These are phyloP conservation scores for Sporothrix schenckii DNA, from an alignment of 2,329 filamentous ascomycete species.

Conservation along the genomic window DNA sequence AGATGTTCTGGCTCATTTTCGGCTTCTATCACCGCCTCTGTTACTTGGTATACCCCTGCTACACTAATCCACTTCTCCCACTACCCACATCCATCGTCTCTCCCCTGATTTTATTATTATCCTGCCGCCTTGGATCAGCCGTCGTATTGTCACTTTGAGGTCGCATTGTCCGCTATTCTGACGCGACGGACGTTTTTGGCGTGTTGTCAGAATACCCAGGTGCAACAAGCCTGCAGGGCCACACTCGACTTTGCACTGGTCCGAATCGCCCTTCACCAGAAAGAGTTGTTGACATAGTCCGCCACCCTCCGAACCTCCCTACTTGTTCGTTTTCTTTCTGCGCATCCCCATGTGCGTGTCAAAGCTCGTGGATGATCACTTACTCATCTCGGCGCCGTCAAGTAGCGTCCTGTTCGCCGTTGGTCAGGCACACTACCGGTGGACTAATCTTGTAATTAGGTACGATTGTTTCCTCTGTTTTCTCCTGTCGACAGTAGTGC, in stretches of 20 bases:
- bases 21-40: conserved; percentile 6
- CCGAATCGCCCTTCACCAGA: not conserved
- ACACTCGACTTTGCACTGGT: not conserved
- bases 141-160: conserved; percentile 1
- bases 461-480: conserved; percentile 1
- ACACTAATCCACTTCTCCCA: conserved; percentile 24
- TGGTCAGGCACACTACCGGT: conserved; percentile 13
- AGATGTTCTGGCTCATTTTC: conserved; percentile 1
- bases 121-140: conserved; percentile 21
- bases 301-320: not conserved
- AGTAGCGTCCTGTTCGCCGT: not conserved
- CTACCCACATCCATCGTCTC: conserved; percentile 25
- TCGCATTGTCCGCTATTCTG: conserved; percentile 29
- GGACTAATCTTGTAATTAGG: conserved; percentile 15
- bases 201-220: conserved; percentile 7
- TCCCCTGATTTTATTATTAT: conserved; percentile 27
- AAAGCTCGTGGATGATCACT: conserved; percentile 24
- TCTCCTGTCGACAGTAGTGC: conserved; percentile 23
- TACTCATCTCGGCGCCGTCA: conserved; percentile 25
- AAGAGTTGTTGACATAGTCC: not conserved
- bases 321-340: not conserved
- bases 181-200: conserved; percentile 25
- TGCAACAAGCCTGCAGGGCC: conserved; percentile 16
- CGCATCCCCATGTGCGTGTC: conserved; percentile 10
- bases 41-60: conserved; percentile 11